Percentiles rank a stretch among this genome's conserved stretches.
phyloP scores from a whole-genome alignment of 257 asterid species.

The Nicotiana undulata region DNA sequence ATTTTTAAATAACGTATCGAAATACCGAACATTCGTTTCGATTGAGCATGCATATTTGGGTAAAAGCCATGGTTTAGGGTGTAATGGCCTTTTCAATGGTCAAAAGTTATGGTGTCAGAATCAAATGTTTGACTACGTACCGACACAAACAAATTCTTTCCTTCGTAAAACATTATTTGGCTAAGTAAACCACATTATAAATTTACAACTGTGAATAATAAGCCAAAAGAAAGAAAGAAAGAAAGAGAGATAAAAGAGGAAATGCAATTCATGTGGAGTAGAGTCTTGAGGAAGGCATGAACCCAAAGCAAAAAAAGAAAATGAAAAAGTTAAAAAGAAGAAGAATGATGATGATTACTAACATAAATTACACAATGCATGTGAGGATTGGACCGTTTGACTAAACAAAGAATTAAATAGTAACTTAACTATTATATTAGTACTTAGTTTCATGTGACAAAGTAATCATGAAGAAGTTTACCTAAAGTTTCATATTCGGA shows the following conservation, averaged over 20 bases:
- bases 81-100: not conserved
- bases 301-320: not conserved
- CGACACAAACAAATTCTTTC: not conserved
- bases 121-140: not conserved
- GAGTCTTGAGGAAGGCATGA: not conserved
- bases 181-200: not conserved
- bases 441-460: slow-evolving; percentile 29
- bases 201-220: not conserved
- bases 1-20: too few species aligned
- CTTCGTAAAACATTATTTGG: not conserved
- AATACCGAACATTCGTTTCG: too few species aligned
- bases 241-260: not conserved
- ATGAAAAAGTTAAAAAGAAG: not conserved
- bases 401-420: slow-evolving; percentile 17
- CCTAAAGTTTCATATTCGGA: not conserved
- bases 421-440: not conserved
- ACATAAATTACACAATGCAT: slow-evolving; percentile 7
- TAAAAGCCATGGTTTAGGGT: not conserved
- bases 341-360: not conserved
- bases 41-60: not conserved
- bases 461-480: slow-evolving; percentile 25
- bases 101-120: not conserved
- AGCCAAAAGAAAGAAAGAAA: not conserved
- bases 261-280: slow-evolving; percentile 9
- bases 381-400: slow-evolving; percentile 4